These are phyloP conservation scores for Naematelia aurantialba DNA, from an alignment of 768 basidiomycete species.

Conservation along the genomic window DNA sequence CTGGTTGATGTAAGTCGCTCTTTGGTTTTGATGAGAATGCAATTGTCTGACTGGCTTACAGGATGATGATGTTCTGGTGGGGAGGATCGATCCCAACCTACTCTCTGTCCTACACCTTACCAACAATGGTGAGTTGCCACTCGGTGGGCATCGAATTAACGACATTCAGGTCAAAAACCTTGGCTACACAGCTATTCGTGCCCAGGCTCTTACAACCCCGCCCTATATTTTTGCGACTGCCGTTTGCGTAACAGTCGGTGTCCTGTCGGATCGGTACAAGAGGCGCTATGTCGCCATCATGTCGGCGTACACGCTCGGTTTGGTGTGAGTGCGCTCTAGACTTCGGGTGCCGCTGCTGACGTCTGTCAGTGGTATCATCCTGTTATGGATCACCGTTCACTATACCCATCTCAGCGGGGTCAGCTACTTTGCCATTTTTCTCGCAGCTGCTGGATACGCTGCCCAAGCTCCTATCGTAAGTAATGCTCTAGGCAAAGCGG, in stretches of 20 bases:
- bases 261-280: constrained; percentile 7
- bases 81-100: neutral
- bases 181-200: constrained; percentile 3
- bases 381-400: constrained; percentile 7
- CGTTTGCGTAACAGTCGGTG: constrained; percentile 2
- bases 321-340: neutral
- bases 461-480: constrained; percentile 24
- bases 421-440: constrained; percentile 26
- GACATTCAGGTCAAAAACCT: constrained; percentile 1
- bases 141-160: too few species aligned
- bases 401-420: neutral
- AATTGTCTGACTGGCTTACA: neutral
- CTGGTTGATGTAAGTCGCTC: constrained; percentile 1
- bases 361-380: constrained; percentile 2
- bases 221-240: constrained; percentile 5
- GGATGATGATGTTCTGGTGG: constrained; percentile 6
- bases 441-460: constrained; percentile 36
- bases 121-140: too few species aligned
- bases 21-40: neutral
- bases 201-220: constrained; percentile 7
- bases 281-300: constrained; percentile 6
- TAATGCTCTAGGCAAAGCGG: too few species aligned
- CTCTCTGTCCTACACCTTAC: constrained; percentile 13
- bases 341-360: neutral
- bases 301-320: constrained; percentile 3